Evolutionary conservation across 2,329 filamentous ascomycete genomes (phyloP).

Genomic region (Verticillium tricorpus): DNA sequence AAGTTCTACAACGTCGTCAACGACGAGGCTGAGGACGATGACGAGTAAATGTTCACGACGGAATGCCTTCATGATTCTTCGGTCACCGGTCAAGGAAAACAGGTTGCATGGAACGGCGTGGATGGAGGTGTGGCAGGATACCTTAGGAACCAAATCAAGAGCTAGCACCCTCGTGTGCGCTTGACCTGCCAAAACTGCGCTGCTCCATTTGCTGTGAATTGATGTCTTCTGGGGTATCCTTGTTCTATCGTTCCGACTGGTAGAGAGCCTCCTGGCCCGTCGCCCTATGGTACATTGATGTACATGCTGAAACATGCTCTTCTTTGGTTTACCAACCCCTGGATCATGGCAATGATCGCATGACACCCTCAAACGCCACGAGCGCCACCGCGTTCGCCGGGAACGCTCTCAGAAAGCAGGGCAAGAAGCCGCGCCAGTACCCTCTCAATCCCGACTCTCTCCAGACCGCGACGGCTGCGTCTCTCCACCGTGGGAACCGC

Average conservation of each 20-base stretch:
- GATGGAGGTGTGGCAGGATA: slow-evolving; percentile 10
- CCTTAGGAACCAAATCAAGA: slow-evolving; percentile 12
- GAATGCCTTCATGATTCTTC: not conserved
- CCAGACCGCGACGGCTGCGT: slow-evolving; percentile 75
- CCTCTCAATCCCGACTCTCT: slow-evolving; percentile 71
- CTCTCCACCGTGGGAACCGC: slow-evolving; percentile 70
- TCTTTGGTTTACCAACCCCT: not conserved
- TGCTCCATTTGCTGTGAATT: not conserved
- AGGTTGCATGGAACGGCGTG: slow-evolving; percentile 12
- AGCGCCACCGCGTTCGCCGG: slow-evolving; percentile 93
- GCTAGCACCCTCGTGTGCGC: slow-evolving; percentile 13
- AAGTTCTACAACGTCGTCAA: slow-evolving; percentile 99
- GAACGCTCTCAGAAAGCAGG: slow-evolving; percentile 90
- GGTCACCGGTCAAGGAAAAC: slow-evolving; percentile 5
- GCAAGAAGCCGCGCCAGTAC: slow-evolving; percentile 90
- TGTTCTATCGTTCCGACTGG: slow-evolving; percentile 2
- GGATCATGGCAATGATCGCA: slow-evolving; percentile 57
- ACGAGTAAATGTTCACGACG: slow-evolving; percentile 67
- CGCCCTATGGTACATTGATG: not conserved
- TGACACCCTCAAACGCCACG: slow-evolving; percentile 88
- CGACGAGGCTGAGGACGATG: slow-evolving; percentile 95
- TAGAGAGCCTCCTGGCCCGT: not conserved
- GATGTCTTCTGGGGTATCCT: slow-evolving; percentile 8
- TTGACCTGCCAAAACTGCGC: slow-evolving; percentile 12
- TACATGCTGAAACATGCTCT: not conserved